Evolutionary conservation across 306 rosid species (phyloP).

Genomic region (Vigna mungo): DNA sequence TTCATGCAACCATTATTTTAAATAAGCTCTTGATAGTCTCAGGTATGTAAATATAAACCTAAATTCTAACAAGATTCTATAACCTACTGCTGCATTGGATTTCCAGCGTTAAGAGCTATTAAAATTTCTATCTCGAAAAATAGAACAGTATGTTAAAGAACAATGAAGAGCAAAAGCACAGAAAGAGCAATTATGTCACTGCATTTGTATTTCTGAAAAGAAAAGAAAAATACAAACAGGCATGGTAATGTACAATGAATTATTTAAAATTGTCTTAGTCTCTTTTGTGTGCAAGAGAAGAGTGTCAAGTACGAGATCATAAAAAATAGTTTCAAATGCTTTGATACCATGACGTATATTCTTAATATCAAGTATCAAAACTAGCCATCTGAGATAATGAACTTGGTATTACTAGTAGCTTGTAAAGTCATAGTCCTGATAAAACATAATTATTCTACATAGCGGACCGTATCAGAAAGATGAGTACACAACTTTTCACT

Average conservation of each 20-base stretch:
- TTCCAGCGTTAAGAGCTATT: slow-evolving; percentile 13
- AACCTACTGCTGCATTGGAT: not conserved
- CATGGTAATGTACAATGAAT: slow-evolving; percentile 14
- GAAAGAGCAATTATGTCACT: slow-evolving; percentile 4
- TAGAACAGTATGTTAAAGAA: slow-evolving; percentile 4
- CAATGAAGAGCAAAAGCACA: not conserved
- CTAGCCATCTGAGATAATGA: slow-evolving; percentile 12
- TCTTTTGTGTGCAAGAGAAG: slow-evolving; percentile 1
- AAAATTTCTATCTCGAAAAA: slow-evolving; percentile 28
- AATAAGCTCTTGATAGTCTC: not conserved
- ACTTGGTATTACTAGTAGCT: slow-evolving; percentile 27
- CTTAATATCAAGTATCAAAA: slow-evolving; percentile 10
- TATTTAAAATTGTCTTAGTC: not conserved
- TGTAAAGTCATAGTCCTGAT: slow-evolving; percentile 22
- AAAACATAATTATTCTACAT: not conserved
- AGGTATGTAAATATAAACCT: not conserved
- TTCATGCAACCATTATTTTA: not conserved
- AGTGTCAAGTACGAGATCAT: not conserved
- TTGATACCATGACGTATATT: slow-evolving; percentile 1
- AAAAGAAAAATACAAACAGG: slow-evolving; percentile 22
- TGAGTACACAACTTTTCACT: slow-evolving; percentile 10
- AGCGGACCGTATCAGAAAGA: slow-evolving; percentile 32
- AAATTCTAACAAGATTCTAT: not conserved
- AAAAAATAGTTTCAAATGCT: slow-evolving; percentile 32
- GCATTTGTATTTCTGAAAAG: not conserved